A percentile compares a stretch with the other conserved stretches of the same genome.
phyloP scores from a whole-genome alignment of 2,329 filamentous ascomycete genomes.

The Venturia nashicola region DNA sequence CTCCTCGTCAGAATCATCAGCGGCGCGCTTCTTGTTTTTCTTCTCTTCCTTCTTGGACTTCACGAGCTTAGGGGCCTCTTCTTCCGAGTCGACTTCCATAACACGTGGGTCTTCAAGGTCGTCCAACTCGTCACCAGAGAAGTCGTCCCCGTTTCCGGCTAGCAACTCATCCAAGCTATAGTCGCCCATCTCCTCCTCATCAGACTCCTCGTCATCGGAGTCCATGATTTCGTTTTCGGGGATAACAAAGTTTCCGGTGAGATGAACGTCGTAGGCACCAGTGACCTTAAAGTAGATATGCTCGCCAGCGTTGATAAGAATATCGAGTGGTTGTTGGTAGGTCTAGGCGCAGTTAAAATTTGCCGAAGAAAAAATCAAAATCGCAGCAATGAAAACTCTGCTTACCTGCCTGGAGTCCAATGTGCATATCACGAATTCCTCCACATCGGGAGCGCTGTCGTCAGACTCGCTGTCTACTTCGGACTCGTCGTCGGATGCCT shows the following conservation, averaged over 20 bases:
- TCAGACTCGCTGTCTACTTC: constrained; percentile 63
- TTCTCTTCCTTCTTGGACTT: constrained; percentile 32
- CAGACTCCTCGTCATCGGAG: constrained; percentile 49
- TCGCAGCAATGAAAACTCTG: constrained; percentile 11
- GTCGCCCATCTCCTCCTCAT: constrained; percentile 41
- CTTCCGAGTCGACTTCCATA: constrained; percentile 69
- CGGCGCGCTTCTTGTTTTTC: constrained; percentile 89
- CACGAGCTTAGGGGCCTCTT: constrained; percentile 51
- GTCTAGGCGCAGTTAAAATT: constrained; percentile 43
- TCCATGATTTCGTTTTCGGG: constrained; percentile 45
- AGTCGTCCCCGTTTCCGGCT: constrained; percentile 38
- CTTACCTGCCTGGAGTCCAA: constrained; percentile 83
- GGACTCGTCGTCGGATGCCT: constrained; percentile 56
- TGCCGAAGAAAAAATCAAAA: not conserved
- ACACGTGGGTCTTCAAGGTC: constrained; percentile 68
- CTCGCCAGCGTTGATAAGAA: constrained; percentile 82
- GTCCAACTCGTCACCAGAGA: constrained; percentile 34
- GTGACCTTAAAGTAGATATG: constrained; percentile 83
- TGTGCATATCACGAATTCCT: constrained; percentile 83
- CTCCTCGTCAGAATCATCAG: constrained; percentile 51
- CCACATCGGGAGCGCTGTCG: constrained; percentile 35
- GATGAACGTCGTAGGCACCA: constrained; percentile 79
- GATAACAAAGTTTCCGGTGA: constrained; percentile 94
- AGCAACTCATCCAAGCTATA: constrained; percentile 71
- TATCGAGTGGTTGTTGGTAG: constrained; percentile 90